These are phyloP conservation scores for Schwanniomyces sp. DNA, from an alignment of 805 yeast species.

Conservation along the genomic window DNA sequence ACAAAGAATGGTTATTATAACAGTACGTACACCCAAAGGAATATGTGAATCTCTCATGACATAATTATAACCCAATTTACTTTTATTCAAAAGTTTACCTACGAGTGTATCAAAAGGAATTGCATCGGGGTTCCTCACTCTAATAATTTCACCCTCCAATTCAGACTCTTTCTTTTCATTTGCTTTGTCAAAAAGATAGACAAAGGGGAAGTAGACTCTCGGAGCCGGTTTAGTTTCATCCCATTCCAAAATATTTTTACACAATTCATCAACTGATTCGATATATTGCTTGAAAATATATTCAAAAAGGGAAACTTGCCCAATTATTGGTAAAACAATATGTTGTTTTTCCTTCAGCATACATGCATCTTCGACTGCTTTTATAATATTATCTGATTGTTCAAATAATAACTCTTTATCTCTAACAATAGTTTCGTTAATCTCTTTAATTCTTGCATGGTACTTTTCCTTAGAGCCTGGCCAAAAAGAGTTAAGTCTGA, in stretches of 20 bases:
- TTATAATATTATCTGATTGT: constrained; percentile 5
- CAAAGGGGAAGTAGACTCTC: not conserved
- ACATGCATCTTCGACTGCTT: not conserved
- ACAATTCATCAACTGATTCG: not conserved
- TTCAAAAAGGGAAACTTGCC: constrained; percentile 1
- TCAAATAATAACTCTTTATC: constrained; percentile 10
- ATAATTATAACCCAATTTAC: constrained; percentile 15
- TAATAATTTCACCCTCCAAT: constrained; percentile 8
- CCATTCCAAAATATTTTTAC: constrained; percentile 1
- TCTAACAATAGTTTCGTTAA: constrained; percentile 11
- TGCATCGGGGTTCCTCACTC: constrained; percentile 28
- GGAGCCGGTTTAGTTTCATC: not conserved
- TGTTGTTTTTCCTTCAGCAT: constrained; percentile 1
- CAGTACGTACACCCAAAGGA: constrained; percentile 4
- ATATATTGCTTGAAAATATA: constrained; percentile 1
- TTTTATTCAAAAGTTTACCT: constrained; percentile 19
- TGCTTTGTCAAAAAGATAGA: not conserved
- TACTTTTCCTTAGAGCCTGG: constrained; percentile 11
- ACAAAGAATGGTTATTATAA: not conserved
- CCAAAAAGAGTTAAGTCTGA: constrained; percentile 16
- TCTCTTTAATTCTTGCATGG: constrained; percentile 12
- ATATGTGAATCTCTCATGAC: constrained; percentile 8
- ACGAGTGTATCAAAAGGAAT: constrained; percentile 20
- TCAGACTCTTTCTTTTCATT: not conserved
- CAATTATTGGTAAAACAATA: constrained; percentile 1